Conservation (phyloP, 371 early-diverging fungal species). For the Apophysomyces elegans region DNA sequence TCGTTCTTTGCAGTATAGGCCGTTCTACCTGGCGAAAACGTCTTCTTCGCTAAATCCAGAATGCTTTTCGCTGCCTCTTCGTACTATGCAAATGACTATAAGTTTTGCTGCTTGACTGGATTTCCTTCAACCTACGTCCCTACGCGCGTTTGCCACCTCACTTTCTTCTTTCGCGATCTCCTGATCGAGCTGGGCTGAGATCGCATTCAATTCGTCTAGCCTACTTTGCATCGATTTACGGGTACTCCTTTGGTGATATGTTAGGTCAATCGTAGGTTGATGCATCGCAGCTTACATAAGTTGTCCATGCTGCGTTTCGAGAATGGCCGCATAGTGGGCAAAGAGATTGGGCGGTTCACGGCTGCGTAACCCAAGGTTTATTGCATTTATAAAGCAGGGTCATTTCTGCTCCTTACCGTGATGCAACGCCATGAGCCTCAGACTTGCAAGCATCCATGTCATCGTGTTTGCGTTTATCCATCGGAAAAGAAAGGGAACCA, state of each 20-base stretch:
- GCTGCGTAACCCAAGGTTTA: neutral
- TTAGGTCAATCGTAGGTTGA: neutral
- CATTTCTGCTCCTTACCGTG: neutral
- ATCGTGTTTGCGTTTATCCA: slow-evolving; percentile 9
- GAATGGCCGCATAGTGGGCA: slow-evolving; percentile 5
- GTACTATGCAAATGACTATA: neutral
- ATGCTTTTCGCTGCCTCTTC: neutral
- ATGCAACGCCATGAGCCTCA: neutral
- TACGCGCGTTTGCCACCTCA: neutral
- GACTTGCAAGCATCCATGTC: neutral
- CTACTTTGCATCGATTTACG: neutral
- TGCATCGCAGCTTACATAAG: slow-evolving; percentile 8
- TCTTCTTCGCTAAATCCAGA: neutral
- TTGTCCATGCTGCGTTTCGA: slow-evolving; percentile 4
- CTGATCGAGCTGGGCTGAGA: neutral
- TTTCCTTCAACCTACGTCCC: neutral
- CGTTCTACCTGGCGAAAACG: neutral
- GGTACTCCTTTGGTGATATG: neutral
- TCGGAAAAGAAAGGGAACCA: neutral
- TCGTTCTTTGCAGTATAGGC: neutral
- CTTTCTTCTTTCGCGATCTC: neutral
- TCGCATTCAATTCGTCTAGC: neutral
- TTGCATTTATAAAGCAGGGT: neutral
- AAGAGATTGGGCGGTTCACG: slow-evolving; percentile 1
- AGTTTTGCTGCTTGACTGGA: neutral